phyloP scores from a whole-genome alignment of 2,329 filamentous ascomycete genomes.

The Pseudogymnoascus sp. region DNA sequence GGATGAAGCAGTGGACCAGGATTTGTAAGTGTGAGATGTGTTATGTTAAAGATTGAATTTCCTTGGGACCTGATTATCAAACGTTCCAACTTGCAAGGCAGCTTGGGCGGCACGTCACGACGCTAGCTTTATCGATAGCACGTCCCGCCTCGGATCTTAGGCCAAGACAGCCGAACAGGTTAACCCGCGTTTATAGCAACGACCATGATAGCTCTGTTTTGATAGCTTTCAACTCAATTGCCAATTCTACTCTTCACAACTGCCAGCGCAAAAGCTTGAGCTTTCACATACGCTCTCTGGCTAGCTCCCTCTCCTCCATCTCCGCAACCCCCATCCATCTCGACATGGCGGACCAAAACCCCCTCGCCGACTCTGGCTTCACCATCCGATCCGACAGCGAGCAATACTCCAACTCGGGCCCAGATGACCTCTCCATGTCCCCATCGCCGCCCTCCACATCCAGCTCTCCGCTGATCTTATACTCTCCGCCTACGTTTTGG shows the following conservation, averaged over 20 bases:
- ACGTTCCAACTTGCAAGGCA: neutral
- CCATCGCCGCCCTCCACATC: slow-evolving; percentile 48
- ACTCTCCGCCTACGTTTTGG: slow-evolving; percentile 83
- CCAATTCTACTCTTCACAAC: neutral
- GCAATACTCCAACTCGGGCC: slow-evolving; percentile 63
- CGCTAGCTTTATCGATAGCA: slow-evolving; percentile 32
- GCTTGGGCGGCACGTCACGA: slow-evolving; percentile 30
- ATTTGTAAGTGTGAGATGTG: slow-evolving; percentile 9
- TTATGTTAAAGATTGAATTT: neutral
- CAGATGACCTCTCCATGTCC: slow-evolving; percentile 53
- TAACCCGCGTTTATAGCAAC: neutral
- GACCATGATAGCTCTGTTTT: neutral
- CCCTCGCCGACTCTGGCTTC: slow-evolving; percentile 62
- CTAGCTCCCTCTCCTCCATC: slow-evolving; percentile 10
- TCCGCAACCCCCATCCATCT: neutral
- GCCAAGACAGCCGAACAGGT: neutral
- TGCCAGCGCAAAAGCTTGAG: neutral
- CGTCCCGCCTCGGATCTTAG: slow-evolving; percentile 17
- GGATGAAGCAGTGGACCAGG: slow-evolving; percentile 5
- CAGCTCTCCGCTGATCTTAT: slow-evolving; percentile 56
- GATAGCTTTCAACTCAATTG: neutral
- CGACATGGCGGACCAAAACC: slow-evolving; percentile 47
- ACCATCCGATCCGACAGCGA: slow-evolving; percentile 79
- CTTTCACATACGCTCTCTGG: neutral
- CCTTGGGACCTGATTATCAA: neutral